Evolutionary conservation across 345 rosid species (phyloP).

Genomic region (Citrus sp.): DNA sequence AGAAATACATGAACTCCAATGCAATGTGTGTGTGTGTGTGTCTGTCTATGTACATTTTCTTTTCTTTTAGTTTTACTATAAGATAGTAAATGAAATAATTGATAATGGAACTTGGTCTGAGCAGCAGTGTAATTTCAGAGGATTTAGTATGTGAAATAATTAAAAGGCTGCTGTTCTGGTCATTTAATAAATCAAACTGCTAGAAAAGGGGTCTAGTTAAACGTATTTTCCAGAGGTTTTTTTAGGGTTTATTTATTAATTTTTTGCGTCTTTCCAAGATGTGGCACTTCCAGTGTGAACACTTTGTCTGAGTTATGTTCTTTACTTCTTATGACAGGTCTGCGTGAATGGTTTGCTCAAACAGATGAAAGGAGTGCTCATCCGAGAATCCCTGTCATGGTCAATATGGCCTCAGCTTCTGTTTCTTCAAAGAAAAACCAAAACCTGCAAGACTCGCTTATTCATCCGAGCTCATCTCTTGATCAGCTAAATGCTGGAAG

Average conservation of each 20-base stretch:
- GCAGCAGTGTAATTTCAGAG: neutral
- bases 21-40: too few species aligned
- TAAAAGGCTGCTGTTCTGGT: too few species aligned
- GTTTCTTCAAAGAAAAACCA: slow-evolving; percentile 43
- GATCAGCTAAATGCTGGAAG: slow-evolving; percentile 63
- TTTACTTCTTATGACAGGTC: slow-evolving; percentile 40
- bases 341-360: slow-evolving; percentile 97
- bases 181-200: neutral
- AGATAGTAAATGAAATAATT: neutral
- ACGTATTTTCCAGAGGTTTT: neutral
- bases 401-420: slow-evolving; percentile 87
- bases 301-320: neutral
- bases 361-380: slow-evolving; percentile 93
- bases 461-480: slow-evolving; percentile 47
- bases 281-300: neutral
- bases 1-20: too few species aligned
- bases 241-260: neutral
- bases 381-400: slow-evolving; percentile 96
- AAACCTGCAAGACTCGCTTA: slow-evolving; percentile 46
- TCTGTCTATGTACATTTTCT: too few species aligned
- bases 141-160: too few species aligned
- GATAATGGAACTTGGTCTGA: neutral
- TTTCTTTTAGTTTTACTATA: neutral
- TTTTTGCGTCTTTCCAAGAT: neutral
- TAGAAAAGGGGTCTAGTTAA: neutral